Conservation (phyloP, 2,329 filamentous ascomycete genomes). For the Hypoxylon rubiginosum region DNA sequence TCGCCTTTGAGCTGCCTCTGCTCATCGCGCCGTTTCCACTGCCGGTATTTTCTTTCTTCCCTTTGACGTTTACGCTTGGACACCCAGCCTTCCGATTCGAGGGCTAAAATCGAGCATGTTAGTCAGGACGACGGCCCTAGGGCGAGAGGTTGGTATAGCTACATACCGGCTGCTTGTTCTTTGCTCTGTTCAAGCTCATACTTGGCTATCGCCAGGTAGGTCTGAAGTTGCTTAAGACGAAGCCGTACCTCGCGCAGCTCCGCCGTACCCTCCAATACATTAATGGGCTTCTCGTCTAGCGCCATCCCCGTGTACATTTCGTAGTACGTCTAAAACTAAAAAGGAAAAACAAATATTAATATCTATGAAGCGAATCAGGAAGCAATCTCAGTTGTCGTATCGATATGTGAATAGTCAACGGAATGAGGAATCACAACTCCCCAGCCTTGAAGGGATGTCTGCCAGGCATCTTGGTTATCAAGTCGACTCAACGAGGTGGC, state of each 20-base stretch:
- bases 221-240: slow-evolving; percentile 9
- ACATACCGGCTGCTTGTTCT: slow-evolving; percentile 25
- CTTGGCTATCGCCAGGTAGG: slow-evolving; percentile 22
- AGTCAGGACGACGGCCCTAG: slow-evolving; percentile 1
- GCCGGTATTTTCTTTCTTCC: slow-evolving; percentile 11
- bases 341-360: too few relatives aligned
- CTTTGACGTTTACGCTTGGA: slow-evolving; percentile 18
- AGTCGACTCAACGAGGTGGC: slow-evolving; percentile 20
- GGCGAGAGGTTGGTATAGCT: neutral
- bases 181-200: slow-evolving; percentile 11
- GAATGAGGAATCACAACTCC: slow-evolving; percentile 5
- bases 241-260: slow-evolving; percentile 13
- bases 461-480: slow-evolving; percentile 33
- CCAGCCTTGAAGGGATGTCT: neutral
- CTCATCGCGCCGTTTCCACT: neutral
- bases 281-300: neutral
- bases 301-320: slow-evolving; percentile 17
- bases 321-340: neutral
- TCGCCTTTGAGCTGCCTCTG: neutral
- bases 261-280: neutral
- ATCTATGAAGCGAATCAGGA: neutral
- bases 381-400: neutral
- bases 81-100: slow-evolving; percentile 9
- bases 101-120: slow-evolving; percentile 18
- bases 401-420: slow-evolving; percentile 3